phyloP scores from a whole-genome alignment of 2,329 filamentous ascomycete genomes.

The Colletotrichum phormii region DNA sequence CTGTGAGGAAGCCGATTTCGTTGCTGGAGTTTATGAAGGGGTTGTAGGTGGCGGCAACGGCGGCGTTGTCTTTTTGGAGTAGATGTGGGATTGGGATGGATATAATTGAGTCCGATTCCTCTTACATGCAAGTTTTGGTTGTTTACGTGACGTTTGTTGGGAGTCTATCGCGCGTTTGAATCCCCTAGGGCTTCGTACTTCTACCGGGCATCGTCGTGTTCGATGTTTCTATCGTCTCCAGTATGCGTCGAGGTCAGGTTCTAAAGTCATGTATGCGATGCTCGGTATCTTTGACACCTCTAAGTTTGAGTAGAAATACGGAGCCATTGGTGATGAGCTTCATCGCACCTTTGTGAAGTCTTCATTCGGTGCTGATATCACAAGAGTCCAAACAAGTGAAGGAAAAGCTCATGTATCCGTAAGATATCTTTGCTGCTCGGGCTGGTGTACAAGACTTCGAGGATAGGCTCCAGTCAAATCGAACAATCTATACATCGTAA shows the following conservation, averaged over 20 bases:
- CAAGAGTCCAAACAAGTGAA: too few relatives aligned
- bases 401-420: too few relatives aligned
- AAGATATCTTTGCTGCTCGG: too few relatives aligned
- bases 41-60: conserved; percentile 53
- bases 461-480: too few relatives aligned
- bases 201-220: too few relatives aligned
- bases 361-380: neutral
- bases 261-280: neutral
- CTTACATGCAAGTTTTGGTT: neutral
- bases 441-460: too few relatives aligned
- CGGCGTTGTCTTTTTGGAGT: neutral
- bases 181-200: too few relatives aligned
- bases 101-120: neutral
- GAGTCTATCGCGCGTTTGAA: too few relatives aligned
- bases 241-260: too few relatives aligned
- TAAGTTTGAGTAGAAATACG: neutral
- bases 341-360: neutral
- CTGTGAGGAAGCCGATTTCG: conserved; percentile 88
- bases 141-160: too few relatives aligned
- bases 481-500: too few relatives aligned
- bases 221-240: too few relatives aligned
- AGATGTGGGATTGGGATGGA: neutral
- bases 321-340: neutral
- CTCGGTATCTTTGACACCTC: neutral
- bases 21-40: conserved; percentile 81